Percentiles rank a stretch among this genome's conserved stretches.
phyloP scores from a whole-genome alignment of 257 asterid species.

The Lithospermum erythrorhizon region DNA sequence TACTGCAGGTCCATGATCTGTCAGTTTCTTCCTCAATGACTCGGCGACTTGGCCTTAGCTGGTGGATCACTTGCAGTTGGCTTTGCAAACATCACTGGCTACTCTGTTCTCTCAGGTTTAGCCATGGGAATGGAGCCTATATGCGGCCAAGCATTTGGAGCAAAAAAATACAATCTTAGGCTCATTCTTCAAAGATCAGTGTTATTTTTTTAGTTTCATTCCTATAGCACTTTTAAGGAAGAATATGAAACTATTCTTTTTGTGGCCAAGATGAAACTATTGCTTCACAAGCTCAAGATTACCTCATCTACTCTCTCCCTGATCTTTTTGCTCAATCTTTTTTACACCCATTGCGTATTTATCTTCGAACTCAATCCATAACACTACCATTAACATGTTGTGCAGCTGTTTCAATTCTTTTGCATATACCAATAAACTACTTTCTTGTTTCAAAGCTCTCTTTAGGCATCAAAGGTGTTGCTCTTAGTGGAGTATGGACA shows the following conservation, averaged over 20 bases:
- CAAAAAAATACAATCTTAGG: constrained; percentile 19
- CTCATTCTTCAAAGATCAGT: constrained; percentile 10
- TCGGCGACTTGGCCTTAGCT: constrained; percentile 18
- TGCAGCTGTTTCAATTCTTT: constrained; percentile 12
- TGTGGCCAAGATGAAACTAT: constrained; percentile 26
- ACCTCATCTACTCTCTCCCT: constrained; percentile 18
- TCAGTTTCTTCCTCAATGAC: constrained; percentile 20
- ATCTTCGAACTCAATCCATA: constrained; percentile 24
- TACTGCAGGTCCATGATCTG: constrained; percentile 25
- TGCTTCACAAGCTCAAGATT: constrained; percentile 21
- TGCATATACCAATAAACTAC: constrained; percentile 19
- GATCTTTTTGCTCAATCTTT: constrained; percentile 21
- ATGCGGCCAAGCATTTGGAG: constrained; percentile 29
- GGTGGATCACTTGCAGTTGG: constrained; percentile 22
- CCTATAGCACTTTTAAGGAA: constrained; percentile 17
- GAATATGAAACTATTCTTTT: constrained; percentile 13
- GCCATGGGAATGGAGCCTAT: constrained; percentile 32
- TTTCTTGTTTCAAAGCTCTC: constrained; percentile 19
- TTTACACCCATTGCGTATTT: constrained; percentile 22
- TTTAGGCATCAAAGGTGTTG: constrained; percentile 25
- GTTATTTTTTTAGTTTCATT: constrained; percentile 10
- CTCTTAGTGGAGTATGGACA: constrained; percentile 17
- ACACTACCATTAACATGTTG: constrained; percentile 24
- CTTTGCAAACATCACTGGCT: constrained; percentile 23
- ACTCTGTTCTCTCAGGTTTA: constrained; percentile 21